phyloP scores from a whole-genome alignment of 2,329 filamentous ascomycete species.

The Fusarium brevicatenulatum region DNA sequence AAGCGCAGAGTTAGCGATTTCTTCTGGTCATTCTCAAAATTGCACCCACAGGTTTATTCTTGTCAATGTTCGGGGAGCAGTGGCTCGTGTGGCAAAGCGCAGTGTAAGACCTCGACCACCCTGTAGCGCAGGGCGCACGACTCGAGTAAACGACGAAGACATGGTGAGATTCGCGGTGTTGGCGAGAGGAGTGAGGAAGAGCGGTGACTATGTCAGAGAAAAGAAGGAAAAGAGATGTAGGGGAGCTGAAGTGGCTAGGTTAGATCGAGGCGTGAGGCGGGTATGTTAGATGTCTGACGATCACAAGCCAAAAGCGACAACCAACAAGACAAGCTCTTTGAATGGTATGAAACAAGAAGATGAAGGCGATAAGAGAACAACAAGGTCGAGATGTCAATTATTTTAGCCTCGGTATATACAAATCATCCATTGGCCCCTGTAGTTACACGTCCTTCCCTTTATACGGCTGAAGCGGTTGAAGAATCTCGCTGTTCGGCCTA shows the following conservation, averaged over 20 bases:
- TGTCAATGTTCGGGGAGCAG: constrained; percentile 36
- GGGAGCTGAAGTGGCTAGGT: not conserved
- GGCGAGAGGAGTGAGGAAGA: not conserved
- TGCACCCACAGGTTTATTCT: constrained; percentile 43
- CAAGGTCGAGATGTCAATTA: constrained; percentile 1
- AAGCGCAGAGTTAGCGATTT: constrained; percentile 10
- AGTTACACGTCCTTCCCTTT: constrained; percentile 13
- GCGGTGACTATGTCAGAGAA: not conserved
- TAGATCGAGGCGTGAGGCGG: constrained; percentile 17
- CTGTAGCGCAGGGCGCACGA: constrained; percentile 62
- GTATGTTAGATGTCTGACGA: constrained; percentile 19
- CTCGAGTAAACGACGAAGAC: constrained; percentile 61
- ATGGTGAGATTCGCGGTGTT: constrained; percentile 26
- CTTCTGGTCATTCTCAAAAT: not conserved
- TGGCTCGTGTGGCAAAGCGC: constrained; percentile 38
- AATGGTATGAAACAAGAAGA: not conserved
- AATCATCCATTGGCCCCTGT: not conserved
- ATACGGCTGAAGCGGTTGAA: constrained; percentile 35
- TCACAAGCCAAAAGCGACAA: constrained; percentile 31
- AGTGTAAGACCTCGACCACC: constrained; percentile 53
- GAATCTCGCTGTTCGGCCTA: constrained; percentile 28
- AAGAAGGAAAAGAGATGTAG: not conserved
- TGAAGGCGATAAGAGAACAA: not conserved
- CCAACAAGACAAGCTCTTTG: constrained; percentile 5
- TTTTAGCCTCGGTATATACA: constrained; percentile 21